These are phyloP conservation scores for Lineolata rhizophorae DNA, from an alignment of 495 filamentous ascomycete genomes.

Conservation along the genomic window DNA sequence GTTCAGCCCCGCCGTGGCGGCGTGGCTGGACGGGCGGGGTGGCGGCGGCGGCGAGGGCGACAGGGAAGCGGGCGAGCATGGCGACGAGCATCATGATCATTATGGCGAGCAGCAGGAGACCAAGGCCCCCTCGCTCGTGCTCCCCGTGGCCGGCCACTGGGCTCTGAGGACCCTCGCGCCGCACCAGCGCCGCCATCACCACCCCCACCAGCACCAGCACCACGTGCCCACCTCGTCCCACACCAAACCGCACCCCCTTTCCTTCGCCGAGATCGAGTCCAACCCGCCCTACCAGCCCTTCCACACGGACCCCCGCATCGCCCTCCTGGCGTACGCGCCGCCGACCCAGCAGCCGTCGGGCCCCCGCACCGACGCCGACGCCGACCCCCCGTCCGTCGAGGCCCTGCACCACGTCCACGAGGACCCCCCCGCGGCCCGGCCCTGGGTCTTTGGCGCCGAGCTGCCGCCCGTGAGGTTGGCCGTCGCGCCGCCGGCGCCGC, in stretches of 20 bases:
- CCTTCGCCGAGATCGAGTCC: constrained; percentile 64
- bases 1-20: not conserved
- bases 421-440: constrained; percentile 11
- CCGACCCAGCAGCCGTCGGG: constrained; percentile 2
- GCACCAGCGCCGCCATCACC: no score
- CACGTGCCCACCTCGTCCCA: not conserved
- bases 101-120: no score
- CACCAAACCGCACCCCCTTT: not conserved
- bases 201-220: not conserved
- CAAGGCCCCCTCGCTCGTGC: no score
- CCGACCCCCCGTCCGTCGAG: constrained; percentile 5
- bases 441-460: constrained; percentile 53
- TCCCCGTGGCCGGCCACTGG: no score
- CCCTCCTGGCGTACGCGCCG: constrained; percentile 34
- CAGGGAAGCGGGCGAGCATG: no score
- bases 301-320: constrained; percentile 65
- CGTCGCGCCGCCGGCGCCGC: constrained; percentile 19
- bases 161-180: no score
- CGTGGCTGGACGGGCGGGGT: no score
- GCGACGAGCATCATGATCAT: no score
- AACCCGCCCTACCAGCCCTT: constrained; percentile 80
- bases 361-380: not conserved
- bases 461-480: constrained; percentile 37
- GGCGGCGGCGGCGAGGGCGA: no score
- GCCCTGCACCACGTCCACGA: constrained; percentile 12